A percentile compares a stretch with the other conserved stretches of the same genome.
Conservation (phyloP, 345 rosid genomes). For the Salix udensis region DNA sequence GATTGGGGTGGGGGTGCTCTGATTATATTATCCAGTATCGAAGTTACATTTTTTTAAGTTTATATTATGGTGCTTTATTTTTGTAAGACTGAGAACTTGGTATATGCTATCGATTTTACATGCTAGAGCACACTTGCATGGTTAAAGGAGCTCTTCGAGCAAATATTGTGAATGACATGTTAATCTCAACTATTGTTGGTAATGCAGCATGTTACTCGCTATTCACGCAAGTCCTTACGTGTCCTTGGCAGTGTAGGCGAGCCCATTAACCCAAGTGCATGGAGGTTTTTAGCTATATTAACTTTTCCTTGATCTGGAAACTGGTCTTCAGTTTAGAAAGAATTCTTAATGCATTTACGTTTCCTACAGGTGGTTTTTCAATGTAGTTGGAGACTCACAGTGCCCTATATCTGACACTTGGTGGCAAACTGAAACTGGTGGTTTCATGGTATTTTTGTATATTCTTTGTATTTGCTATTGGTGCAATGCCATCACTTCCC, state of each 20-base stretch:
- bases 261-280: slow-evolving; percentile 98
- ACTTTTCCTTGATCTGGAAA: slow-evolving; percentile 14
- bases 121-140: neutral
- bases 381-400: slow-evolving; percentile 80
- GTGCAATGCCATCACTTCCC: neutral
- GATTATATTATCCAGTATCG: neutral
- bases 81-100: neutral
- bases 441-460: slow-evolving; percentile 67
- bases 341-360: slow-evolving; percentile 12
- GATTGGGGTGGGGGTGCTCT: neutral
- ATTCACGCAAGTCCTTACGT: slow-evolving; percentile 86
- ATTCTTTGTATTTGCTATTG: neutral
- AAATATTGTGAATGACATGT: neutral
- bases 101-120: neutral
- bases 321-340: neutral
- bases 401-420: slow-evolving; percentile 98
- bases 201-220: slow-evolving; percentile 69
- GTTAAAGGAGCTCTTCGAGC: neutral
- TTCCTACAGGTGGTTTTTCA: slow-evolving; percentile 79
- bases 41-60: neutral
- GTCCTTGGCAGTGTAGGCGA: slow-evolving; percentile 99
- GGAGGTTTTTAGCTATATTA: slow-evolving; percentile 60
- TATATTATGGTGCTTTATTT: neutral
- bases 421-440: slow-evolving; percentile 99
- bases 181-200: slow-evolving; percentile 25